These are phyloP conservation scores for Amanita exitialis DNA, from an alignment of 768 basidiomycete species.

Conservation along the genomic window DNA sequence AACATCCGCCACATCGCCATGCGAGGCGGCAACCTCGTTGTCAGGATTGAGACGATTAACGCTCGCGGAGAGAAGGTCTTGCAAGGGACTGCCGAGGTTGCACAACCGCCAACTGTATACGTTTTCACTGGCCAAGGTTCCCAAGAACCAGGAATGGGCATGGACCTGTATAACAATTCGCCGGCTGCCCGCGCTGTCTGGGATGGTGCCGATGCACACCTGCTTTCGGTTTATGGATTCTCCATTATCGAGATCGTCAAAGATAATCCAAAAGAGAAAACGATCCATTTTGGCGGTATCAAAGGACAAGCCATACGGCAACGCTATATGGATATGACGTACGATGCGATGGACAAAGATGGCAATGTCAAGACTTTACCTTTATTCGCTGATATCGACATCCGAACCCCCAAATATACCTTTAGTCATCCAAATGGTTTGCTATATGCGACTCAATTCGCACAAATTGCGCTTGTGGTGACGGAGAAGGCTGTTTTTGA, in stretches of 20 bases:
- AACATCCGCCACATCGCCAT: constrained; percentile 86
- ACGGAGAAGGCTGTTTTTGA: constrained; percentile 98
- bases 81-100: constrained; percentile 86
- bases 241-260: constrained; percentile 98
- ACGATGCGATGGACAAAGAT: constrained; percentile 94
- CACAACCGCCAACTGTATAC: constrained; percentile 86
- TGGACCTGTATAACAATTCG: constrained; percentile 92
- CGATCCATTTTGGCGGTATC: constrained; percentile 98
- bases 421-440: constrained; percentile 95
- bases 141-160: constrained; percentile 97
- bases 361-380: constrained; percentile 94
- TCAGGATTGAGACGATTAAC: constrained; percentile 83
- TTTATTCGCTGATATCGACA: constrained; percentile 91
- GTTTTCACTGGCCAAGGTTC: constrained; percentile 99
- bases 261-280: constrained; percentile 96
- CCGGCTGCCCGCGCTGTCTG: constrained; percentile 94
- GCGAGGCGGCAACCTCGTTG: constrained; percentile 88
- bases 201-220: constrained; percentile 92
- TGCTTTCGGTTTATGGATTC: constrained; percentile 94
- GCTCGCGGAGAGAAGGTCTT: constrained; percentile 84
- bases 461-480: constrained; percentile 96
- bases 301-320: constrained; percentile 97
- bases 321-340: constrained; percentile 99
- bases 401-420: constrained; percentile 93
- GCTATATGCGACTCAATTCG: constrained; percentile 96